Evolutionary conservation across 371 early-diverging fungal genomes (phyloP), one percentile per base, ranked within the genome.

Genomic region (Phascolomyces articulosus): DNA sequence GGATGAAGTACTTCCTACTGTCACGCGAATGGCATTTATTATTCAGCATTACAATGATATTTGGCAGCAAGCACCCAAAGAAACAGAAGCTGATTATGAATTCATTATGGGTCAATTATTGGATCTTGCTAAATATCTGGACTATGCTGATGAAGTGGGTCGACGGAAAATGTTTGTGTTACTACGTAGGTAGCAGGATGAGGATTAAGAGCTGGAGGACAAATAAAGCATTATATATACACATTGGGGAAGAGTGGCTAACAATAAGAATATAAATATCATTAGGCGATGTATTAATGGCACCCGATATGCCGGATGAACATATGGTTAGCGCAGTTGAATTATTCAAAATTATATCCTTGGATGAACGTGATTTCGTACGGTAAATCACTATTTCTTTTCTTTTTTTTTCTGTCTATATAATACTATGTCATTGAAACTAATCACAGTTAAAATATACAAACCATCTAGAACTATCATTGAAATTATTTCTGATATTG

Each of bases 81-180:
- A 87, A 48, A 73, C 79, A 11, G 82, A 85, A 23, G 85, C 84
- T 3, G 86, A 87, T 23, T 79, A 85, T 51, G 92, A 90, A 66
- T 96, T 92, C 67, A 88, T 94, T 41, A 79, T 93, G 15, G 80
- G 80, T 28, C 94, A 94, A 71, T 73, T 93, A 47, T 76, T 95
- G 57, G 84, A 90, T 59, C 89, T 93, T 41, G 90, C 91, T 34
- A 83, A 83, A 57, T 74, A 85, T n/a, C 77, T 90, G 6, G 94
- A 96, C 58, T 95, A 93, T 66, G 88, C 90, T 29, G 96, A 96
- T 69, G 96, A 96, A 83, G 85, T 90, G 47, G 95, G 95, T 4
- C 80, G 96, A 48, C 83, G 93, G 31, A 84, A 89, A 64, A 89
- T 96, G 86, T 87, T 90, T 73, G 85, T 84, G 40, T 68, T 91